Percentiles rank a stretch among this genome's conserved stretches.
Evolutionary conservation across 768 basidiomycete species (phyloP).

Genomic region (Leccinum pellstonianum): DNA sequence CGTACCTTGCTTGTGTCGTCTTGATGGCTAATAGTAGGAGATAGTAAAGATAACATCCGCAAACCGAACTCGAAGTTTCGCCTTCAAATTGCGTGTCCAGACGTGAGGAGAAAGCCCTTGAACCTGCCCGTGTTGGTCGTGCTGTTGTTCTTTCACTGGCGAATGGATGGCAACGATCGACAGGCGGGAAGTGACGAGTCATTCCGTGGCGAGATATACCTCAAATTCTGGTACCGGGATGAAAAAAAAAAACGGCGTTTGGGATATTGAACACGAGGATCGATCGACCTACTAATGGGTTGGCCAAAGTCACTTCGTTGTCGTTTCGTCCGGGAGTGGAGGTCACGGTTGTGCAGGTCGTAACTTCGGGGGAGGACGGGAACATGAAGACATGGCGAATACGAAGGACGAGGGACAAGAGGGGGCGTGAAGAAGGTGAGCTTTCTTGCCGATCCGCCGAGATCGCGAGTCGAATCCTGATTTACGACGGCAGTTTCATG

Average conservation of each 20-base stretch:
- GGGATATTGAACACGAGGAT: slow-evolving; percentile 87
- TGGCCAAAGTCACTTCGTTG: slow-evolving; percentile 56
- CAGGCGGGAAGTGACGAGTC: slow-evolving; percentile 60
- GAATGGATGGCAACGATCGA: slow-evolving; percentile 95
- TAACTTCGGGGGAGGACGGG: slow-evolving; percentile 75
- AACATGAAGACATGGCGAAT: slow-evolving; percentile 80
- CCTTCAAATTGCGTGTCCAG: slow-evolving; percentile 90
- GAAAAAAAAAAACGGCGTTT: slow-evolving; percentile 42
- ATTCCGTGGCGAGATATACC: slow-evolving; percentile 66
- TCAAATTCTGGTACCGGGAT: slow-evolving; percentile 93
- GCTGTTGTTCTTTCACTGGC: slow-evolving; percentile 59
- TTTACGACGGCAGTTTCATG: slow-evolving; percentile 48
- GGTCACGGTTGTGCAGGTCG: slow-evolving; percentile 43
- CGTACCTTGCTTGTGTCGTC: too few relatives aligned
- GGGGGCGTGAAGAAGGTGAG: slow-evolving; percentile 53
- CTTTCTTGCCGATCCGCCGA: slow-evolving; percentile 2
- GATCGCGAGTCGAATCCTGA: neutral
- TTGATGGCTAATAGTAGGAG: too few relatives aligned
- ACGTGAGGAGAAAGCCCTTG: slow-evolving; percentile 71
- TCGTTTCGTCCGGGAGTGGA: slow-evolving; percentile 60
- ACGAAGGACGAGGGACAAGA: slow-evolving; percentile 44
- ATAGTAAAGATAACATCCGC: too few relatives aligned
- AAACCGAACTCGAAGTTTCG: slow-evolving; percentile 82
- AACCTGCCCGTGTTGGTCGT: slow-evolving; percentile 72
- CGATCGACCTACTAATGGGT: slow-evolving; percentile 76